These are phyloP conservation scores for Phanerochaete carnosa DNA, from an alignment of 768 basidiomycete genomes.

Conservation along the genomic window DNA sequence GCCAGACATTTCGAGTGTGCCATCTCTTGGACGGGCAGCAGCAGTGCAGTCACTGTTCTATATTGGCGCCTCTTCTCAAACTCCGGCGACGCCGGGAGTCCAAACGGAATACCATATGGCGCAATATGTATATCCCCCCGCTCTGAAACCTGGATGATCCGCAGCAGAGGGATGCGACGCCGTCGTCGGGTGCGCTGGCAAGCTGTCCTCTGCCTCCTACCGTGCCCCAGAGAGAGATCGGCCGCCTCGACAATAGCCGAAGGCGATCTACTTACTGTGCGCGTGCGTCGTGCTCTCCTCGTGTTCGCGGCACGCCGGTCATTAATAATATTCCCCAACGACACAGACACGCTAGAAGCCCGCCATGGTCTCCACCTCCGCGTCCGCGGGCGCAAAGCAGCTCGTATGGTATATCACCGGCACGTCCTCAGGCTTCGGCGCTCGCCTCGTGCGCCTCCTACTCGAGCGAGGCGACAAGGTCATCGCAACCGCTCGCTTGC, in stretches of 20 bases:
- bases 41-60: no score
- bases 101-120: no score
- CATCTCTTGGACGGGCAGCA: no score
- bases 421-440: slow-evolving; percentile 56
- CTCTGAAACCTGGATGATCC: neutral
- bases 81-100: no score
- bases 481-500: slow-evolving; percentile 51
- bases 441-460: slow-evolving; percentile 42
- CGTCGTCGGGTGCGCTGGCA: neutral
- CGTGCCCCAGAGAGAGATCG: neutral
- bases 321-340: no score
- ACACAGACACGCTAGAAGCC: neutral
- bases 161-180: neutral
- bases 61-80: no score
- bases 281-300: neutral
- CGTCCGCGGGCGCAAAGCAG: neutral
- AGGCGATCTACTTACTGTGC: no score
- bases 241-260: neutral
- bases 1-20: no score
- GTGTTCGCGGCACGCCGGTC: neutral
- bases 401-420: slow-evolving; percentile 35
- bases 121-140: no score
- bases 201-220: neutral
- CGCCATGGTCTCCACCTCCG: neutral
- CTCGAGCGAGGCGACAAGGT: slow-evolving; percentile 59